phyloP scores from a whole-genome alignment of 805 yeast species.

The Kazachstania africana region DNA sequence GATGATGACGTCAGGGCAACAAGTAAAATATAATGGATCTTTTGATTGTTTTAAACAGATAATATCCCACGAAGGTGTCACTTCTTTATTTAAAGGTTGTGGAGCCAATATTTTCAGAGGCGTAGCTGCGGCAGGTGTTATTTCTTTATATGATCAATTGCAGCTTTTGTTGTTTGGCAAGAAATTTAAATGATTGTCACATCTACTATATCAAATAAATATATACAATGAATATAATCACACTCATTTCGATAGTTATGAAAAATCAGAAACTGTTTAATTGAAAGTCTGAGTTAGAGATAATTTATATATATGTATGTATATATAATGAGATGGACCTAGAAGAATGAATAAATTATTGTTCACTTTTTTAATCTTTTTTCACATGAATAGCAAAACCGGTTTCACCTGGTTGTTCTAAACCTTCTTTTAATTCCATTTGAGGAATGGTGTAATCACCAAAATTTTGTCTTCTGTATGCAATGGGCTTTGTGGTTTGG shows the following conservation, averaged over 20 bases:
- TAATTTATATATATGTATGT: too few species aligned
- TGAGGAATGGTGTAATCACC: conserved; percentile 14
- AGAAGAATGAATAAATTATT: too few species aligned
- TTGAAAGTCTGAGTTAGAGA: neutral
- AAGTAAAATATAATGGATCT: conserved; percentile 92
- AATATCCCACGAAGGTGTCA: conserved; percentile 91
- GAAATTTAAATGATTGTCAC: conserved; percentile 72
- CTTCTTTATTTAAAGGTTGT: conserved; percentile 95
- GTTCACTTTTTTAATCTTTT: neutral
- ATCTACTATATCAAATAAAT: too few species aligned
- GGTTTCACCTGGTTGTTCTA: conserved; percentile 6
- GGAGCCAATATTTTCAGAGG: conserved; percentile 99
- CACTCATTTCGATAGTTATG: too few species aligned
- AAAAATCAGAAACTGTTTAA: too few species aligned
- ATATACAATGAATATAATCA: too few species aligned
- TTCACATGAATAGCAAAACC: conserved; percentile 9
- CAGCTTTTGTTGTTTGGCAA: conserved; percentile 92
- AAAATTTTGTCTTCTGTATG: conserved; percentile 12
- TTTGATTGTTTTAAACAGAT: conserved; percentile 85
- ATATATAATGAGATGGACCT: too few species aligned
- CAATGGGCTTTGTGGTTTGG: conserved; percentile 6
- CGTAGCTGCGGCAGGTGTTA: conserved; percentile 99
- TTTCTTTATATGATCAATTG: conserved; percentile 94
- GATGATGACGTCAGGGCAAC: conserved; percentile 99
- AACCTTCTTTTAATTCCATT: conserved; percentile 7